Percentiles rank a stretch among this genome's conserved stretches.
Evolutionary conservation across 1,284 basidiomycete genomes (phyloP).

Genomic region (Irpex rosettiformis): DNA sequence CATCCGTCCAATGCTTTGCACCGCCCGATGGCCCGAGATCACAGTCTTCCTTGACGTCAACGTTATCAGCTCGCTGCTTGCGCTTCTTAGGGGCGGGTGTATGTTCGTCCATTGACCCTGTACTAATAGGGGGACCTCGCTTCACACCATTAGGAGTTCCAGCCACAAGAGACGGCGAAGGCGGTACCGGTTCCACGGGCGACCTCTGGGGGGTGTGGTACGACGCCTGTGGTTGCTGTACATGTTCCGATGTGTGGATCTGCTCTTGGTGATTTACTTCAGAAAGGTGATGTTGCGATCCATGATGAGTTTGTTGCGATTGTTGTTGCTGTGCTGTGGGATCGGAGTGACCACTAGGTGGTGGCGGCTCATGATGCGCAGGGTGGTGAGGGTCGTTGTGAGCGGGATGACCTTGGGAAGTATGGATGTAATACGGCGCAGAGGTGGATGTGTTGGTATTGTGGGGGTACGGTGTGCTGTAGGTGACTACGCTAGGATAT

Average conservation of each 20-base stretch:
- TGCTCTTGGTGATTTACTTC: neutral
- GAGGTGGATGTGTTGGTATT: neutral
- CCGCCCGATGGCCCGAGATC: conserved; percentile 36
- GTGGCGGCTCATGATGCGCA: neutral
- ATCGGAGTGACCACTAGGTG: neutral
- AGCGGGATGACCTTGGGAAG: conserved; percentile 1
- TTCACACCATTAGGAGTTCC: conserved; percentile 1
- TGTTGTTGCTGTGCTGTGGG: neutral
- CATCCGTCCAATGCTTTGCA: conserved; percentile 78
- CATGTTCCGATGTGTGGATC: neutral
- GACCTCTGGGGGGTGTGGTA: neutral
- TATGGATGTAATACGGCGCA: conserved; percentile 8
- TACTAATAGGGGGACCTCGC: conserved; percentile 1
- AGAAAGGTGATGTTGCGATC: conserved; percentile 1
- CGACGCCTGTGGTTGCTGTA: neutral
- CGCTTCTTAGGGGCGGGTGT: neutral
- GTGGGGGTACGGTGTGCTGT: conserved; percentile 4
- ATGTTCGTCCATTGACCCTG: conserved; percentile 4
- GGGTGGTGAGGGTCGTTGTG: neutral
- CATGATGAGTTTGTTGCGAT: neutral
- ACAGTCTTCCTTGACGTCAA: conserved; percentile 20
- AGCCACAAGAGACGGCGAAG: neutral
- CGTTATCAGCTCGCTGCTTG: conserved; percentile 8
- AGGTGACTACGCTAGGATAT: conserved; percentile 3
- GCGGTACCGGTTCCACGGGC: neutral